A percentile compares a stretch with the other conserved stretches of the same genome.
Conservation (phyloP, 495 filamentous ascomycete genomes). For the Aspergillus egyptiacus region DNA sequence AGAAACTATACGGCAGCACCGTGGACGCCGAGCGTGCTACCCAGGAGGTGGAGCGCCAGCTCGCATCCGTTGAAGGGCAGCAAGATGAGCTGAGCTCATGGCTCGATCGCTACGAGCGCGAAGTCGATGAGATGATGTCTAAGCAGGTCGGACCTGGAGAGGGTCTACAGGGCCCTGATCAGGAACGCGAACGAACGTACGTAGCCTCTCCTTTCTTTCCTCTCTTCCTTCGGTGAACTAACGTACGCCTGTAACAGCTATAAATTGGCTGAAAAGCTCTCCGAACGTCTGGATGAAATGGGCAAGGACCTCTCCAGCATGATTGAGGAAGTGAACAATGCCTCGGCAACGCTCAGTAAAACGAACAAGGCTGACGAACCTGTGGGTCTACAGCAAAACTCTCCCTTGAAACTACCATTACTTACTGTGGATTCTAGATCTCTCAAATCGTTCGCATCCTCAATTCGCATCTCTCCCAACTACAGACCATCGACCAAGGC, state of each 20-base stretch:
- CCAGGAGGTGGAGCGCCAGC: slow-evolving; percentile 83
- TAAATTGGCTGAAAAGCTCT: slow-evolving; percentile 83
- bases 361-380: slow-evolving; percentile 86
- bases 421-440: slow-evolving; percentile 49
- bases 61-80: slow-evolving; percentile 79
- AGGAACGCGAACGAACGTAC: slow-evolving; percentile 85
- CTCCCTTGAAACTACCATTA: neutral
- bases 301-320: slow-evolving; percentile 84
- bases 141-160: slow-evolving; percentile 64
- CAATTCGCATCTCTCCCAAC: slow-evolving; percentile 80
- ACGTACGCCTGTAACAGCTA: slow-evolving; percentile 45
- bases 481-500: slow-evolving; percentile 86
- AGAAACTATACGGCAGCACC: slow-evolving; percentile 78
- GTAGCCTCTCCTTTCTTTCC: slow-evolving; percentile 16
- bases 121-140: slow-evolving; percentile 78
- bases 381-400: slow-evolving; percentile 50
- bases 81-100: slow-evolving; percentile 81
- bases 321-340: slow-evolving; percentile 96
- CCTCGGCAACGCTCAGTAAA: slow-evolving; percentile 76
- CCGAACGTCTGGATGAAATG: slow-evolving; percentile 82
- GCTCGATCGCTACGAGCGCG: slow-evolving; percentile 82
- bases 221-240: slow-evolving; percentile 3
- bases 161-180: slow-evolving; percentile 75
- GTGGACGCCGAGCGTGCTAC: slow-evolving; percentile 88
- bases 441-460: slow-evolving; percentile 90